Base-by-base conservation (phyloP, 805 yeast genomes). In the Candida boleticola region DNA sequence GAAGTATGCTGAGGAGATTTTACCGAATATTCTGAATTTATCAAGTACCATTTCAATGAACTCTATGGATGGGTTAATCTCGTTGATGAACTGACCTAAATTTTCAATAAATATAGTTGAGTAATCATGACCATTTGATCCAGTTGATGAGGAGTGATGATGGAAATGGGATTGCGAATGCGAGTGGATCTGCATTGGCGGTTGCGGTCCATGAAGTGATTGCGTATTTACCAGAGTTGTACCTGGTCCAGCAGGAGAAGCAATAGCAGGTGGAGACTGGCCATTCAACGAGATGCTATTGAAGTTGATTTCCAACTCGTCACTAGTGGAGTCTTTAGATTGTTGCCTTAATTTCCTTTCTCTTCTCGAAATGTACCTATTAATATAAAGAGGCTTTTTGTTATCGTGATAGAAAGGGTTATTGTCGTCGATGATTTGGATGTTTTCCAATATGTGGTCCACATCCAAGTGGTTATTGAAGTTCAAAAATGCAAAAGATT, bases 331-430 rank as follows among this genome's bases (percentile, higher is more conserved):
- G n/a, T 36, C 39, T 18, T 22, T 36, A 9, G 39, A 36, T 18
- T 26, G 39, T 18, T 65, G 58, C 47, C 71, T 75, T 37, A 74
- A 61, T 42, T 74, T 74, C 36, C 89, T 64, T 53, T 83, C 88
- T 44, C 75, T 73, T 50, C 80, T 78, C 37, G 84, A 82, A 36
- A 82, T 73, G 57, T 84, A 88, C 53, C 73, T 80, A 52, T 83
- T 81, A 38, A 83, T 73, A 51, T 76, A 79, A 27, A 77, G 56
- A 18, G 66, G 62, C 31, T 60, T 45, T 37, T 51, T 49, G 35
- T 52, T 21, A 44, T 68, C 65, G 13, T 35, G 36, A 48, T 58
- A 58, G 7, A 51, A 54, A 42, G 61, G 60, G 17, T 44, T 33
- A 27, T 25, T 29, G 5, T 11, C 16, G 16, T n/a, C 22, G 6